Evolutionary conservation across 2,329 filamentous ascomycete genomes (phyloP), one percentile per base, ranked within the genome.

Genomic region (Clonostachys sp.): DNA sequence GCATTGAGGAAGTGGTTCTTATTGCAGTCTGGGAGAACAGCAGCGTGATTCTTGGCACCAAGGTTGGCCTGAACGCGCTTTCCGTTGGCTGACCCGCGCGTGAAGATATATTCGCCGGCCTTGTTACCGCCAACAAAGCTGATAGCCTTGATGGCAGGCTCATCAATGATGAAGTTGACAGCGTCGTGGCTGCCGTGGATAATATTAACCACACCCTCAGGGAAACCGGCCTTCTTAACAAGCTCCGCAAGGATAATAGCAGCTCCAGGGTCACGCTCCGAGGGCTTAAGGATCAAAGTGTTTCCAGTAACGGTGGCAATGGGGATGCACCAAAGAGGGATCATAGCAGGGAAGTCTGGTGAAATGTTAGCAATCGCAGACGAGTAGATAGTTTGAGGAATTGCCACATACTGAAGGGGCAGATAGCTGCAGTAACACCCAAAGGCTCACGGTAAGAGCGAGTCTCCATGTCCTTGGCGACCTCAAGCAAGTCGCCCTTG

Each of bases 381-480:
- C 24, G 24, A 10, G 24, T 4, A 30, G 24, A 30, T 30, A 30
- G 24, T 12, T 30, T 30, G 24, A 30, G 24, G 24, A 30, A 30
- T 30, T 10, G 24, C 9, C 10, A 30, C 30, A 4, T 14, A 18
- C 81, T 90, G 63, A 90, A 90, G 1, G 86, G 86, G 69, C 86
- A 90, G 49, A 90, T 90, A 16, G 86, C 84, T 36, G 86, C 86
- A 34, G 86, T 82, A n/a, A 90, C 81, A 40, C 86, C 86, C 55
- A 90, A 67, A 48, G 86, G 84, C 71, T 90, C 86, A 54, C 78
- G 76, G 63, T 91, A 91, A 45, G 79, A 83, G 56, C 86, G 73
- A n/a, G 87, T 91, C 70, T 91, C 87, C 86, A 91, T 90, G 59
- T 90, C 86, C 72, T 86, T 89, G n/a, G 86, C 80, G 5, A 91